Conservation (phyloP, 768 basidiomycete species). For the Trametes maxima region DNA sequence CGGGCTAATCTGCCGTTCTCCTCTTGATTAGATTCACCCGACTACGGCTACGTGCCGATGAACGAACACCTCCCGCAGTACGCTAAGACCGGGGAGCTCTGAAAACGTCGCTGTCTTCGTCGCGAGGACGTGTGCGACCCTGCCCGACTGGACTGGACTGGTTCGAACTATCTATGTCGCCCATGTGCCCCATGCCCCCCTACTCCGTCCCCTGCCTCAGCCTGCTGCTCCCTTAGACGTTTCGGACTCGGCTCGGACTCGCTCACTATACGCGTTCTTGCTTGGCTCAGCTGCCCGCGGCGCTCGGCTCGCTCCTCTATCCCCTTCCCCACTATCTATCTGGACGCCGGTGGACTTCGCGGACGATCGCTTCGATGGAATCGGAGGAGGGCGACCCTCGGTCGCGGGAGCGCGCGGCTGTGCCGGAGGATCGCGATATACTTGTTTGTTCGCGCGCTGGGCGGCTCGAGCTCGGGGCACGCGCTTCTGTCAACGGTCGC, state of each 20-base stretch:
- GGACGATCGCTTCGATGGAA: slow-evolving; percentile 1
- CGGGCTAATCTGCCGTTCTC: slow-evolving; percentile 31
- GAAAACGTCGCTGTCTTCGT: slow-evolving; percentile 9
- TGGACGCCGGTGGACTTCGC: slow-evolving; percentile 12
- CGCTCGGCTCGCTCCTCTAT: neutral
- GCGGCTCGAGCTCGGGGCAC: slow-evolving; percentile 1
- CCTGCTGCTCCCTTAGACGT: slow-evolving; percentile 12
- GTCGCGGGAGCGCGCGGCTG: slow-evolving; percentile 11
- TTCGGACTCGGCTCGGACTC: slow-evolving; percentile 12
- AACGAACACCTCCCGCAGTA: slow-evolving; percentile 64
- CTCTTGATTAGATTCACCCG: slow-evolving; percentile 70
- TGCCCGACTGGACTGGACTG: neutral
- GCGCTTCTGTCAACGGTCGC: neutral
- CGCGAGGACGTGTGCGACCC: slow-evolving; percentile 2
- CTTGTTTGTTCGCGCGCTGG: neutral
- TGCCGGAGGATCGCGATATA: slow-evolving; percentile 13
- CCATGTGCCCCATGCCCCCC: neutral
- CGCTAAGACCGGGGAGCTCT: slow-evolving; percentile 30
- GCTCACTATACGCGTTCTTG: slow-evolving; percentile 14
- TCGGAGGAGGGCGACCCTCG: neutral
- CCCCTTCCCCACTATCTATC: slow-evolving; percentile 9
- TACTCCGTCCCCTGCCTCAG: neutral
- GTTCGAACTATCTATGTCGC: slow-evolving; percentile 4
- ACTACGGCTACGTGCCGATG: slow-evolving; percentile 84
- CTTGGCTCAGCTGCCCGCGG: slow-evolving; percentile 17